Evolutionary conservation across 2,329 filamentous ascomycete genomes (phyloP).

Genomic region (Tolypocladium capitatum): DNA sequence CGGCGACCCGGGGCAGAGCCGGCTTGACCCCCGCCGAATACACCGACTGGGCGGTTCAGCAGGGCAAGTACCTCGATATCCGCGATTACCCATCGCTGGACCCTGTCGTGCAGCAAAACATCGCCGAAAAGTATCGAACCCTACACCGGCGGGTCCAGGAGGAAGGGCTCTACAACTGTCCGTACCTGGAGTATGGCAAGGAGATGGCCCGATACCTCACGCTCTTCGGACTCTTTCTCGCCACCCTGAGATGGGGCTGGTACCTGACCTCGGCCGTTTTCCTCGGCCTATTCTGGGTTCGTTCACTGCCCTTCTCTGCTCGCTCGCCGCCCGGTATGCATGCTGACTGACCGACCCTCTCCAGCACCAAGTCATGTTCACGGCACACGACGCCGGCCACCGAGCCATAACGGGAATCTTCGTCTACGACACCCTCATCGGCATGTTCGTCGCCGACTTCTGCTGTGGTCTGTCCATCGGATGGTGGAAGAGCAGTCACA

Average conservation of each 20-base stretch:
- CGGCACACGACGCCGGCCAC: slow-evolving; percentile 88
- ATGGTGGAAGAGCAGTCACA: slow-evolving; percentile 97
- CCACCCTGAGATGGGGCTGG: slow-evolving; percentile 49
- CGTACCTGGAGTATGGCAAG: slow-evolving; percentile 65
- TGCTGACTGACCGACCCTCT: slow-evolving; percentile 34
- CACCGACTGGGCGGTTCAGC: slow-evolving; percentile 61
- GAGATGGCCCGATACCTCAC: slow-evolving; percentile 58
- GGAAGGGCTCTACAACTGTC: slow-evolving; percentile 72
- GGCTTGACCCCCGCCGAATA: slow-evolving; percentile 57
- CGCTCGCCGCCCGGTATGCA: neutral
- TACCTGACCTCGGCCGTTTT: slow-evolving; percentile 59
- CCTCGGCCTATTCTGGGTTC: slow-evolving; percentile 37
- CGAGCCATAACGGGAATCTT: slow-evolving; percentile 95
- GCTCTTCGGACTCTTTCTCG: slow-evolving; percentile 49
- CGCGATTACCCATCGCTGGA: slow-evolving; percentile 74
- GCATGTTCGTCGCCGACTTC: slow-evolving; percentile 82
- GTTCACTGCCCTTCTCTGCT: neutral
- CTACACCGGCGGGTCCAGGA: slow-evolving; percentile 58
- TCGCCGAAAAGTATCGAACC: slow-evolving; percentile 67
- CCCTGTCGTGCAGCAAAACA: slow-evolving; percentile 54
- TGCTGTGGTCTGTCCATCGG: slow-evolving; percentile 79
- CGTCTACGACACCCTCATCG: slow-evolving; percentile 68
- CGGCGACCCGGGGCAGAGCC: neutral
- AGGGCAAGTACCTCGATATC: slow-evolving; percentile 62
- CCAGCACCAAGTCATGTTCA: slow-evolving; percentile 93